Percentiles rank a stretch among this genome's conserved stretches.
phyloP scores from a whole-genome alignment of 768 basidiomycete genomes.

The Kwoniella bestiolae region DNA sequence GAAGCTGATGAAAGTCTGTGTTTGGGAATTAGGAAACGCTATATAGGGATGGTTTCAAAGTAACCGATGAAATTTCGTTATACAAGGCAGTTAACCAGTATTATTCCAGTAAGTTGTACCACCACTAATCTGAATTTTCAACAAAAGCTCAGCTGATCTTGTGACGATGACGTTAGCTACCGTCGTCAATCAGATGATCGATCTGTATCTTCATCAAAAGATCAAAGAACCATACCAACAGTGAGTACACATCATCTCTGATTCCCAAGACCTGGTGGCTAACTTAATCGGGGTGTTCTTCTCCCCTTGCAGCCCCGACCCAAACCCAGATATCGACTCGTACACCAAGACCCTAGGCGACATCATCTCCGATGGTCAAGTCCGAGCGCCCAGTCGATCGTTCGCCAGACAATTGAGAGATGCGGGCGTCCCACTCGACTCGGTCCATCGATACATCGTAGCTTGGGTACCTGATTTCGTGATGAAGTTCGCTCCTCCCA shows the following conservation, averaged over 20 bases:
- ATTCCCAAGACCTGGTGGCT: too few species aligned
- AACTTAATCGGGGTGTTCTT: too few species aligned
- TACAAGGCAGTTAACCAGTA: slow-evolving; percentile 17
- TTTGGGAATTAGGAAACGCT: slow-evolving; percentile 15
- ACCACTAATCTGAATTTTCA: not conserved
- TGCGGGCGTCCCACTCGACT: slow-evolving; percentile 20
- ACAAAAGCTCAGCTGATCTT: too few species aligned
- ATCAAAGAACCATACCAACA: slow-evolving; percentile 23
- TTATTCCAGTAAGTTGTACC: slow-evolving; percentile 6
- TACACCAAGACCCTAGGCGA: slow-evolving; percentile 20
- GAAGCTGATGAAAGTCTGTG: not conserved
- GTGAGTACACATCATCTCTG: not conserved
- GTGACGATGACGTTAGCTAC: slow-evolving; percentile 1
- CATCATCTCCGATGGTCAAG: slow-evolving; percentile 31
- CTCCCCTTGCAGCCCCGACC: slow-evolving; percentile 8
- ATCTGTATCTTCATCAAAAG: slow-evolving; percentile 21
- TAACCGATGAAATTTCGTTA: not conserved
- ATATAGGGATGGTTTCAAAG: slow-evolving; percentile 11
- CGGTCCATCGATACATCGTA: slow-evolving; percentile 21
- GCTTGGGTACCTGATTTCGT: slow-evolving; percentile 23
- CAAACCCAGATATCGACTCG: slow-evolving; percentile 14
- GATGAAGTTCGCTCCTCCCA: slow-evolving; percentile 8
- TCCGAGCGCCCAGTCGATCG: slow-evolving; percentile 21
- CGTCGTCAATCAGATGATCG: slow-evolving; percentile 17
- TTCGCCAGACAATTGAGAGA: slow-evolving; percentile 15